These are phyloP conservation scores for Pseudognaphalium luteoalbum DNA, from an alignment of 129 eudicot genomes.

Conservation along the genomic window DNA sequence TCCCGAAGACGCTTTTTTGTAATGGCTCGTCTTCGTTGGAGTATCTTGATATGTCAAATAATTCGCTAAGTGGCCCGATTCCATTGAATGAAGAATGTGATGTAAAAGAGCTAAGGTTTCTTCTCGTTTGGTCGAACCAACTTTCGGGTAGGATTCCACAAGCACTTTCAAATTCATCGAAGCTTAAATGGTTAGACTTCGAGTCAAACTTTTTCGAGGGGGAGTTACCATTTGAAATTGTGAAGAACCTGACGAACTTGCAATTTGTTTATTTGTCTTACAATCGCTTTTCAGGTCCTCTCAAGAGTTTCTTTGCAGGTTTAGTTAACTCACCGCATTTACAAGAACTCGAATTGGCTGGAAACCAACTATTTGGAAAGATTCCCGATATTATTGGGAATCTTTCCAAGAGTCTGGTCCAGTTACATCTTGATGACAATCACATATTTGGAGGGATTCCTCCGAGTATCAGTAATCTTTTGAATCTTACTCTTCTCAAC, in stretches of 20 bases:
- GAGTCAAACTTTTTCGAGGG: slow-evolving; percentile 60
- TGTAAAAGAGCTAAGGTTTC: slow-evolving; percentile 52
- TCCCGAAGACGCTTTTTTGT: slow-evolving; percentile 63
- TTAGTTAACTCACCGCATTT: slow-evolving; percentile 57
- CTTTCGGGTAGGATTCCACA: slow-evolving; percentile 63
- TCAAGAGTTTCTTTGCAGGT: slow-evolving; percentile 56
- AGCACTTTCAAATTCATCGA: slow-evolving; percentile 61
- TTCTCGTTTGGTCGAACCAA: slow-evolving; percentile 73
- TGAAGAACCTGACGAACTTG: slow-evolving; percentile 50
- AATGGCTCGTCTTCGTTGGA: slow-evolving; percentile 60
- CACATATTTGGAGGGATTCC: slow-evolving; percentile 67
- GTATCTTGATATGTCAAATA: slow-evolving; percentile 82
- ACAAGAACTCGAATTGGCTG: slow-evolving; percentile 83
- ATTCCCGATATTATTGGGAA: slow-evolving; percentile 61
- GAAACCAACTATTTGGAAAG: slow-evolving; percentile 60
- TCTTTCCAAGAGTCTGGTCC: slow-evolving; percentile 54
- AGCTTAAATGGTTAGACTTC: slow-evolving; percentile 78
- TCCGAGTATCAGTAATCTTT: slow-evolving; percentile 57
- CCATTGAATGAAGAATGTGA: slow-evolving; percentile 54
- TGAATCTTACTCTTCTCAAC: slow-evolving; percentile 74
- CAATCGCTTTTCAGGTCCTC: slow-evolving; percentile 63
- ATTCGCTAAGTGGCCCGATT: slow-evolving; percentile 62
- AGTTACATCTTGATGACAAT: slow-evolving; percentile 67
- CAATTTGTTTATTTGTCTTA: slow-evolving; percentile 69
- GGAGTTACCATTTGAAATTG: slow-evolving; percentile 57